phyloP scores from a whole-genome alignment of 2,329 filamentous ascomycete genomes.

The Xylariales sp. region DNA sequence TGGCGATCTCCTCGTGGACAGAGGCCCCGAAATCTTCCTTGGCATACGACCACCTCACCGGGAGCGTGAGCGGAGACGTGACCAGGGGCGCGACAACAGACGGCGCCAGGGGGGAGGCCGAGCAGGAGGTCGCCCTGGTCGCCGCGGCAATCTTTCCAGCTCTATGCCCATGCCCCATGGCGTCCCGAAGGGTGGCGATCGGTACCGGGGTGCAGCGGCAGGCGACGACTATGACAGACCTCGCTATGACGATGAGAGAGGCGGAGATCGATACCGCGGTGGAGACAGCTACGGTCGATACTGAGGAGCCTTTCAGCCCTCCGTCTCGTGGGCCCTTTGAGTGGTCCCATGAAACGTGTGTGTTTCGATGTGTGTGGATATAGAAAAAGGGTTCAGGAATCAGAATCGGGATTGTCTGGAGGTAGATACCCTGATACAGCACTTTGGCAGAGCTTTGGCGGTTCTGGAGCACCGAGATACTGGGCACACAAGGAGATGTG shows the following conservation, averaged over 20 bases:
- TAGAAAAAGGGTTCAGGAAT: too few species aligned
- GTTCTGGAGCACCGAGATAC: too few species aligned
- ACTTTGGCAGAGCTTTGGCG: too few species aligned
- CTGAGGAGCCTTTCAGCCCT: background rate
- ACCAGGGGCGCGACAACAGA: slow-evolving; percentile 28
- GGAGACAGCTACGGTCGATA: slow-evolving; percentile 11
- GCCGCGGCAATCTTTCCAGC: too few species aligned
- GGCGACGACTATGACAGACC: slow-evolving; percentile 19
- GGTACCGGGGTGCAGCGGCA: slow-evolving; percentile 23
- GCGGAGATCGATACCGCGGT: slow-evolving; percentile 14
- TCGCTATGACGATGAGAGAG: slow-evolving; percentile 17
- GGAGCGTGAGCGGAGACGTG: slow-evolving; percentile 37
- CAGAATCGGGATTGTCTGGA: too few species aligned
- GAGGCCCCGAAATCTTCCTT: slow-evolving; percentile 65
- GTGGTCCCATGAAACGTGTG: too few species aligned
- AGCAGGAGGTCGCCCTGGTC: slow-evolving; percentile 16
- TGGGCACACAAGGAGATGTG: too few species aligned
- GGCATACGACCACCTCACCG: slow-evolving; percentile 58
- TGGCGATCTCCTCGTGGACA: slow-evolving; percentile 61
- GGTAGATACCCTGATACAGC: too few species aligned
- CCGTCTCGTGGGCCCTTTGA: too few species aligned
- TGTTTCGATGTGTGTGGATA: too few species aligned
- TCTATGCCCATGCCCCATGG: slow-evolving; percentile 24
- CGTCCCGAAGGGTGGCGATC: slow-evolving; percentile 28
- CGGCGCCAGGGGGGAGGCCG: slow-evolving; percentile 27